Evolutionary conservation across 2,329 filamentous ascomycete species (phyloP).

Genomic region (Ramichloridium luteum): DNA sequence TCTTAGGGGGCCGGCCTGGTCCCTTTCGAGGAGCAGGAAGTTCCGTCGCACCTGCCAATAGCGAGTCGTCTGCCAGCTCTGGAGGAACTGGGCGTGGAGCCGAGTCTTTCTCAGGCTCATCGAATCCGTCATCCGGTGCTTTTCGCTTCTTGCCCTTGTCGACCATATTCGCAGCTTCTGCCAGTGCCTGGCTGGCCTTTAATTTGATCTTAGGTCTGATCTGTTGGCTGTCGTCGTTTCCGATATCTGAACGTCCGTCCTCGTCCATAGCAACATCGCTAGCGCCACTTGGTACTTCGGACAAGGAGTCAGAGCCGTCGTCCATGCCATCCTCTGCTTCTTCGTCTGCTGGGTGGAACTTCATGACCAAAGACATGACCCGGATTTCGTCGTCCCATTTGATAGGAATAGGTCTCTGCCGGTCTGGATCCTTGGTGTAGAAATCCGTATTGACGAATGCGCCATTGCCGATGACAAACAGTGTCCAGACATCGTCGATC

Average conservation of each 20-base stretch:
- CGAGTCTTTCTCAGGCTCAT: conserved; percentile 4
- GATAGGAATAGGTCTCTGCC: conserved; percentile 41
- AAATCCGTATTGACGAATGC: conserved; percentile 51
- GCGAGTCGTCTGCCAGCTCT: not conserved
- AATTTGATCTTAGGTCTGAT: conserved; percentile 1
- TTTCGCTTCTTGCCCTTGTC: conserved; percentile 16
- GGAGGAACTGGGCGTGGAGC: conserved; percentile 10
- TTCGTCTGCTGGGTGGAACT: conserved; percentile 55
- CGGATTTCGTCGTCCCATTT: conserved; percentile 55
- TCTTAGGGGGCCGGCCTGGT: conserved; percentile 70
- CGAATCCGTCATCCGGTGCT: conserved; percentile 2
- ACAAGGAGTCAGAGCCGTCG: conserved; percentile 6
- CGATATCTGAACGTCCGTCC: not conserved
- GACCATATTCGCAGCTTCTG: conserved; percentile 10
- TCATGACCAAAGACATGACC: conserved; percentile 58
- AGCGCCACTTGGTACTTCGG: conserved; percentile 2
- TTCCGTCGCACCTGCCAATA: conserved; percentile 9
- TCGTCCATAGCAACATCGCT: not conserved
- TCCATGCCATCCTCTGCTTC: conserved; percentile 42
- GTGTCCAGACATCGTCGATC: conserved; percentile 54
- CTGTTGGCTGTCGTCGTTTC: conserved; percentile 1
- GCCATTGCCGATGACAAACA: conserved; percentile 54
- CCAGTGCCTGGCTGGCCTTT: conserved; percentile 1
- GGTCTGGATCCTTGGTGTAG: conserved; percentile 29
- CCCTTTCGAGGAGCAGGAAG: conserved; percentile 55